These are phyloP conservation scores for Ganoderma resinaceum DNA, from an alignment of 1,284 basidiomycete genomes.

Conservation along the genomic window DNA sequence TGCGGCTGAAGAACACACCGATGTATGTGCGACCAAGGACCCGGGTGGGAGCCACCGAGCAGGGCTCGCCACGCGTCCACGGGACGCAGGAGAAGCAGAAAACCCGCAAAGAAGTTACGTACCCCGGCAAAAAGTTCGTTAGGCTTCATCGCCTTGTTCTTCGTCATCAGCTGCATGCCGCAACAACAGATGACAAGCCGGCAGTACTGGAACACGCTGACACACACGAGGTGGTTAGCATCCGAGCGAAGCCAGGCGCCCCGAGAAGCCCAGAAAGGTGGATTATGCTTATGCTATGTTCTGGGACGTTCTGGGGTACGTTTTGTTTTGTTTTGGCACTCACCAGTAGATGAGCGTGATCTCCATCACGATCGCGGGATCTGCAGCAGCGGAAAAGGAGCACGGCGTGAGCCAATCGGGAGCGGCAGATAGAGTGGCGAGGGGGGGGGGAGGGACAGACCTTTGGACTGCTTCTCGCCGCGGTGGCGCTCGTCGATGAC, in stretches of 20 bases:
- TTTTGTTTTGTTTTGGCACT: constrained; percentile 13
- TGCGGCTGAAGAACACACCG: constrained; percentile 22
- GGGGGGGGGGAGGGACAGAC: constrained; percentile 10
- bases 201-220: constrained; percentile 42
- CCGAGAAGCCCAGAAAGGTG: neutral
- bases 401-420: neutral
- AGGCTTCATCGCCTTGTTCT: constrained; percentile 30
- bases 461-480: constrained; percentile 30
- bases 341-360: constrained; percentile 40
- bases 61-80: neutral
- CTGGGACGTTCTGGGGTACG: neutral
- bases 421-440: neutral
- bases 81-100: neutral
- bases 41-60: neutral
- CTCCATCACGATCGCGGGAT: constrained; percentile 35
- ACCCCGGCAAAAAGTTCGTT: constrained; percentile 29
- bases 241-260: neutral
- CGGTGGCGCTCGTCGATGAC: constrained; percentile 30
- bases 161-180: constrained; percentile 40
- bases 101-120: constrained; percentile 4
- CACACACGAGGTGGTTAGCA: constrained; percentile 8
- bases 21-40: neutral
- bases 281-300: neutral
- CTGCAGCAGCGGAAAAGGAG: constrained; percentile 17
- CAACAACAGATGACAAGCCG: constrained; percentile 43